A percentile compares a stretch with the other conserved stretches of the same genome.
Conservation (phyloP, 1,284 basidiomycete genomes). For the Bondarzewia mesenterica region DNA sequence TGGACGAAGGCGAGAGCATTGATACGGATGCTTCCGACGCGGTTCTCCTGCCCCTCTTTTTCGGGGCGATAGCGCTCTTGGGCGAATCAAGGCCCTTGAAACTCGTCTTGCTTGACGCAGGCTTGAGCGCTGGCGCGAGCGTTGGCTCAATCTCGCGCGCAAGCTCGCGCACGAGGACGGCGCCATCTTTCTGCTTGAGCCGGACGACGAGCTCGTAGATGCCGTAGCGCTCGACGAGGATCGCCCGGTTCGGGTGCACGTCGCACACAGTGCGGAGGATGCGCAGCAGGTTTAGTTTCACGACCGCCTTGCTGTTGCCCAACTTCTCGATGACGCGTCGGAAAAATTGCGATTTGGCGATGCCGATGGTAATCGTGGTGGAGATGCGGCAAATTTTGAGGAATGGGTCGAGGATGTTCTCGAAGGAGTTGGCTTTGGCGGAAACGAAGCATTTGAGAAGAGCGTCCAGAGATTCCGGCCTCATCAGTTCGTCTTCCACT, state of each 20-base stretch:
- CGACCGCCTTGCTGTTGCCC: constrained; percentile 74
- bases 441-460: constrained; percentile 81
- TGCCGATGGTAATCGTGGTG: constrained; percentile 60
- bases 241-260: constrained; percentile 76
- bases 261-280: constrained; percentile 85
- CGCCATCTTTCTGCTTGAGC: constrained; percentile 76
- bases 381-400: constrained; percentile 87
- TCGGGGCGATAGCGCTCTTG: constrained; percentile 48
- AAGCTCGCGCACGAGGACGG: constrained; percentile 84
- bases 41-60: constrained; percentile 49
- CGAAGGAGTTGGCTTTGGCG: constrained; percentile 88
- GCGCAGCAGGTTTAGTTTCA: constrained; percentile 83
- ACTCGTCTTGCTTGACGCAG: constrained; percentile 28
- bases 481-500: constrained; percentile 83
- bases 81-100: constrained; percentile 28
- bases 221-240: constrained; percentile 73
- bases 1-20: constrained; percentile 18
- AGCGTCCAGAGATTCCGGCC: constrained; percentile 59
- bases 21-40: constrained; percentile 57
- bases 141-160: constrained; percentile 77
- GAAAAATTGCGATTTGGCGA: constrained; percentile 82
- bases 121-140: constrained; percentile 58
- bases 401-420: constrained; percentile 89
- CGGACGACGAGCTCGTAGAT: constrained; percentile 72
- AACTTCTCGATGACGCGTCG: constrained; percentile 84